phyloP scores from a whole-genome alignment of 306 rosid species.

The Lathyrus tuberosus region DNA sequence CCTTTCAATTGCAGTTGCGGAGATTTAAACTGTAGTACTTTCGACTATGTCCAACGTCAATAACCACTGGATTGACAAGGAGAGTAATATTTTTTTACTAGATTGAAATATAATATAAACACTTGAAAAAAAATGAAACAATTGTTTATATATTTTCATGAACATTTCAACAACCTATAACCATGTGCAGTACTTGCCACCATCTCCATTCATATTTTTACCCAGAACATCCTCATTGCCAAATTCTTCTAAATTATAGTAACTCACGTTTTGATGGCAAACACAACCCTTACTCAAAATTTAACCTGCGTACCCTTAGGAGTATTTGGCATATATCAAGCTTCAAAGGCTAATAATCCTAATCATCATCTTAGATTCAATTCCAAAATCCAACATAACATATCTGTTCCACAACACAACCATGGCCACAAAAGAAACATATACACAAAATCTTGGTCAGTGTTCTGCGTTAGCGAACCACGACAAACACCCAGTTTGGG shows the following conservation, averaged over 20 bases:
- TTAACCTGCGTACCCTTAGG: conserved; percentile 11
- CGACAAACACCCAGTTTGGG: conserved; percentile 34
- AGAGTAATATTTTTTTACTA: no score
- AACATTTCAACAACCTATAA: not conserved
- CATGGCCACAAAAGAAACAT: conserved; percentile 15
- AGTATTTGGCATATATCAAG: no score
- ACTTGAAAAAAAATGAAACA: no score
- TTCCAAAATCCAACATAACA: conserved; percentile 32
- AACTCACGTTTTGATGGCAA: conserved; percentile 21
- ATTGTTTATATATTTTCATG: no score
- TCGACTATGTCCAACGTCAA: no score
- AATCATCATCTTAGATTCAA: conserved; percentile 23
- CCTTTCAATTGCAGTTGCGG: no score
- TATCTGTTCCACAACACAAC: conserved; percentile 27
- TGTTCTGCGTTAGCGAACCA: conserved; percentile 34
- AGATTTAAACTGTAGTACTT: no score
- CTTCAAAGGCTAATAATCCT: conserved; percentile 32
- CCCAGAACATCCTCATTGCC: not conserved
- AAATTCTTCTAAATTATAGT: not conserved
- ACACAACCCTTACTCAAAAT: conserved; percentile 21
- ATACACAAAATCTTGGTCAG: not conserved
- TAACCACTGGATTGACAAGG: no score
- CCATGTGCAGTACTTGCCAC: not conserved
- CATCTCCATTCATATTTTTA: not conserved
- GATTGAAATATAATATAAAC: no score